Conservation (phyloP, 176 grass and related monocot species). For the Carex pumila region DNA sequence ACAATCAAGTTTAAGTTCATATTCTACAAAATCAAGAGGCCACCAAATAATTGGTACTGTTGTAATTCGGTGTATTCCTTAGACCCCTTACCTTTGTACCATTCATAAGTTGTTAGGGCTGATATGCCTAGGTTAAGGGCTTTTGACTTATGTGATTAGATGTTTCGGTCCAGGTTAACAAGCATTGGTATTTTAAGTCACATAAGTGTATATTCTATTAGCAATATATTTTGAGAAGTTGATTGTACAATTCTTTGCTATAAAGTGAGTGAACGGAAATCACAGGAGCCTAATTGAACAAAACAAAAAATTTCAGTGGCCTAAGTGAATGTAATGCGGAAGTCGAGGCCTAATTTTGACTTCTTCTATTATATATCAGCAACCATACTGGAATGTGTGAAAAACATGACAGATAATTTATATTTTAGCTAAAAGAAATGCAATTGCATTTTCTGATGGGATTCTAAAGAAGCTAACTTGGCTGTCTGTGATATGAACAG, state of each 20-base stretch:
- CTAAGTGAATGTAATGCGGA: not conserved
- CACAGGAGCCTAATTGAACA: not conserved
- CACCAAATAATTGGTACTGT: not conserved
- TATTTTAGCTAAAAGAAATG: not conserved
- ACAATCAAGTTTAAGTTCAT: not conserved
- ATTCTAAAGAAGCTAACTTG: not conserved
- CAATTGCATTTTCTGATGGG: not conserved
- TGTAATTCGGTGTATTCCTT: not conserved
- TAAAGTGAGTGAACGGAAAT: not conserved
- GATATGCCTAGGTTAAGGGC: not conserved
- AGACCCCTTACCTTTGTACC: not conserved
- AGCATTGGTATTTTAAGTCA: not conserved
- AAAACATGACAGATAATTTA: not conserved
- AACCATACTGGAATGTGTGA: not conserved
- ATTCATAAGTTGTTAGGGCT: not conserved
- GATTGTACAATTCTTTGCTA: not conserved
- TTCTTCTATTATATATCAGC: not conserved
- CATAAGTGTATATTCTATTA: not conserved
- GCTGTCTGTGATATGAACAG: constrained; percentile 30
- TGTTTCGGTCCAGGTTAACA: not conserved
- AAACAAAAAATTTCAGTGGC: not conserved
- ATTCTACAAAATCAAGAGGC: not conserved
- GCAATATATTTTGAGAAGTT: not conserved
- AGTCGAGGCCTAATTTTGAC: not conserved
- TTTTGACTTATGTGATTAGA: not conserved